Conservation (phyloP, 139 green algal genomes). For the Chlamydomonas sp. region DNA sequence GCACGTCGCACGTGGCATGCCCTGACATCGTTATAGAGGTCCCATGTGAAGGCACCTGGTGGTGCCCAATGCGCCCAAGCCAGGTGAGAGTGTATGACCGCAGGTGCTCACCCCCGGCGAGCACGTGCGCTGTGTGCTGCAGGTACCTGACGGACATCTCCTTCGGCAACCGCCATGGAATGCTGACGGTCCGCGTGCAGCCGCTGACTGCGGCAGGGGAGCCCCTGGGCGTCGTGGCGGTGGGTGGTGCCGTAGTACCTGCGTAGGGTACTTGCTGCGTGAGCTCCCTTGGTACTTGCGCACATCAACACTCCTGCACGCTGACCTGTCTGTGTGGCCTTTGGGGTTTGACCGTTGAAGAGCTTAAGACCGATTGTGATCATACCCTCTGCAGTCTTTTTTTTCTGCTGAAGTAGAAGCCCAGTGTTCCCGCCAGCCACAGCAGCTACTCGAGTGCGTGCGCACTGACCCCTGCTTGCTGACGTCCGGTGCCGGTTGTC, state of each 20-base stretch:
- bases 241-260: constrained; percentile 16
- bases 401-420: too few relatives aligned
- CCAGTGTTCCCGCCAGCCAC: too few relatives aligned
- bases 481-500: too few relatives aligned
- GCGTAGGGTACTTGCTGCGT: background rate
- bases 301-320: background rate
- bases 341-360: too few relatives aligned
- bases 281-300: background rate
- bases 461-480: too few relatives aligned
- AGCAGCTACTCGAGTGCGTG: too few relatives aligned
- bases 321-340: background rate
- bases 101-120: too few relatives aligned
- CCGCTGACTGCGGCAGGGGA: constrained; percentile 79
- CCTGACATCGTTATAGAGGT: too few relatives aligned
- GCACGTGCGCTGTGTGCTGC: background rate
- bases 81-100: too few relatives aligned
- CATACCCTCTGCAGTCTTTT: too few relatives aligned
- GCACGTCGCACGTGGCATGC: constrained; percentile 1
- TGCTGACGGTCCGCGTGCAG: constrained; percentile 84
- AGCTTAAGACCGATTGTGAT: too few relatives aligned
- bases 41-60: background rate
- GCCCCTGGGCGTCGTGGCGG: constrained; percentile 67
- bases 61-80: background rate
- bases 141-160: constrained; percentile 92
- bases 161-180: constrained; percentile 89